Evolutionary conservation across 805 yeast genomes (phyloP), one percentile per base, ranked within the genome.

Genomic region (Candida endomychidarum): DNA sequence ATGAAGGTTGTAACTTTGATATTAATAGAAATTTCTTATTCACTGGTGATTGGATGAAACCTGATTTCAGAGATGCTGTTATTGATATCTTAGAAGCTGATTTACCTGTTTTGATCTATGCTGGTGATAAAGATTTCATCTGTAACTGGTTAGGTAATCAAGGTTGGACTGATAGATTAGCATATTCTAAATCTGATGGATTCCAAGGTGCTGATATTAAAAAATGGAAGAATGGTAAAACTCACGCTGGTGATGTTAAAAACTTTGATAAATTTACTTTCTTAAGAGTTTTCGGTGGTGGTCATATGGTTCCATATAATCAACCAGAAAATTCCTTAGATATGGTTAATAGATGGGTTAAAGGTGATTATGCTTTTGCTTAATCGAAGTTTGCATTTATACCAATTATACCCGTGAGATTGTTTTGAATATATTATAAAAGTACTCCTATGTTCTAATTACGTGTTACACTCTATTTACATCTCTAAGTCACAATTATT

Each of bases 261-360:
- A 83, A 78, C 55, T 75, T 70, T 48, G 82, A 82, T 36, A 73
- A 77, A 43, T 80, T 90, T 51, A 85, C 96, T 3, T 91, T 83
- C 70, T 72, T 88, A 61, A 77, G 96, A 61, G 78, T 90, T 6
- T 90, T 73, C 54, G 93, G 80, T 47, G 97, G 95, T 39, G 97
- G 97, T 19, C 97, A 91, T 66, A 89, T 90, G 96, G 96, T 88
- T 47, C 97, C 97, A 15, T 82, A 67, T 56, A 89, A 90, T 65
- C 91, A 85, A 68, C 95, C 96, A 14, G 80, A 77, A 53, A 73
- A 74, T 54, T 69, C 96, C 2, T 71, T 84, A 47, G 88, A 78
- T 41, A 82, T 90, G 89, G 77, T 90, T 47, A 85, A 87, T 70
- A 75, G 83, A 60, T 91, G 97, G 97, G 65, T 87, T 35, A 49